These are phyloP conservation scores for Petunia hybrid DNA, from an alignment of 305 asterid genomes.

Conservation along the genomic window DNA sequence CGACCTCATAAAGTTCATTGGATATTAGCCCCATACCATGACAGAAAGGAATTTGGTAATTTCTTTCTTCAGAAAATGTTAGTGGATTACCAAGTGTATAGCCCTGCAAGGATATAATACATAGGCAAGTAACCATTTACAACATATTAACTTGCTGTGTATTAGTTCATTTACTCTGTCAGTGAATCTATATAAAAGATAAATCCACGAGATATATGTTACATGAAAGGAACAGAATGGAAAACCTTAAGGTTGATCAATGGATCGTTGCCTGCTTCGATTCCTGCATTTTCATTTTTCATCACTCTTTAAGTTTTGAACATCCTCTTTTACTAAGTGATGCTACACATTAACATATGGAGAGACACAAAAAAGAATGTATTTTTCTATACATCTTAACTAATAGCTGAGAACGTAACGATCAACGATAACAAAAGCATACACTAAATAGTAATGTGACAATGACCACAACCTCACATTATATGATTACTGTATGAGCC, in stretches of 20 bases:
- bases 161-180: no score
- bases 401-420: background rate
- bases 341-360: background rate
- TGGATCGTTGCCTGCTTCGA: constrained; percentile 34
- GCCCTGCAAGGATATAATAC: constrained; percentile 28
- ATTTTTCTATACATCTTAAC: background rate
- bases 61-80: background rate
- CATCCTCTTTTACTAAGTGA: background rate
- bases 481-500: background rate
- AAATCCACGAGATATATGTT: background rate
- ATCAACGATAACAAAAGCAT: background rate
- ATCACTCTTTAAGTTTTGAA: background rate
- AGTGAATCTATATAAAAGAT: no score
- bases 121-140: background rate
- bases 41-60: background rate
- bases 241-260: constrained; percentile 33
- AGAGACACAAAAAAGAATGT: background rate
- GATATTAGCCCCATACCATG: constrained; percentile 31
- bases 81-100: constrained; percentile 33
- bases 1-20: constrained; percentile 31
- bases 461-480: background rate
- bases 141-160: background rate
- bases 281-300: constrained; percentile 28
- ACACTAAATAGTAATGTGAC: background rate
- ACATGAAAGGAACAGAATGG: background rate